Conservation (phyloP, 2,329 filamentous ascomycete species). For the Hortaea werneckii region DNA sequence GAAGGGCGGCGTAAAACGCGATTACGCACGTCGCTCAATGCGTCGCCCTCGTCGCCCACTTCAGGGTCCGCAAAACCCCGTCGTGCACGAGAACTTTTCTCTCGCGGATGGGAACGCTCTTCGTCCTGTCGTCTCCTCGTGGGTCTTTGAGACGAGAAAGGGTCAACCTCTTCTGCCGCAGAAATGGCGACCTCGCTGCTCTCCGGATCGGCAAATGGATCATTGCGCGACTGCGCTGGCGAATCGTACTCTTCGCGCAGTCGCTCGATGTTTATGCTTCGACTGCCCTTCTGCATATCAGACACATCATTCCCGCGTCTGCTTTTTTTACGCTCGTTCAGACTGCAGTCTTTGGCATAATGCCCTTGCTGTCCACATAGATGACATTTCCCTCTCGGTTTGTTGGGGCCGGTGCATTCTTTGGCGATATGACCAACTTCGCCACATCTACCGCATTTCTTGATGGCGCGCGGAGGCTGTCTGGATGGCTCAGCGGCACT, state of each 20-base stretch:
- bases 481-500: neutral
- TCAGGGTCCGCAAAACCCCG: neutral
- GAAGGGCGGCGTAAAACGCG: neutral
- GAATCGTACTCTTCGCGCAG: neutral
- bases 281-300: neutral
- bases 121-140: neutral
- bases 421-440: slow-evolving; percentile 12
- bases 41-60: neutral
- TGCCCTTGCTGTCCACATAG: slow-evolving; percentile 6
- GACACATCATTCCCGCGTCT: neutral
- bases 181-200: too few species aligned
- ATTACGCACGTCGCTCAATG: neutral
- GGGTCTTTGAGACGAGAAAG: too few species aligned
- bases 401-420: slow-evolving; percentile 7
- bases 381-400: neutral
- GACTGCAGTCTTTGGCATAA: neutral
- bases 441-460: slow-evolving; percentile 7
- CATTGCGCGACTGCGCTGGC: too few species aligned
- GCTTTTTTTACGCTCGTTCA: neutral
- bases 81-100: too few species aligned
- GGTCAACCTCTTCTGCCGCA: neutral
- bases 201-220: too few species aligned
- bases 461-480: neutral
- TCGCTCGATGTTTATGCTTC: neutral
- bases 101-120: neutral